A percentile compares a stretch with the other conserved stretches of the same genome.
These are phyloP conservation scores for Malus fusca DNA, from an alignment of 306 rosid species.

Conservation along the genomic window DNA sequence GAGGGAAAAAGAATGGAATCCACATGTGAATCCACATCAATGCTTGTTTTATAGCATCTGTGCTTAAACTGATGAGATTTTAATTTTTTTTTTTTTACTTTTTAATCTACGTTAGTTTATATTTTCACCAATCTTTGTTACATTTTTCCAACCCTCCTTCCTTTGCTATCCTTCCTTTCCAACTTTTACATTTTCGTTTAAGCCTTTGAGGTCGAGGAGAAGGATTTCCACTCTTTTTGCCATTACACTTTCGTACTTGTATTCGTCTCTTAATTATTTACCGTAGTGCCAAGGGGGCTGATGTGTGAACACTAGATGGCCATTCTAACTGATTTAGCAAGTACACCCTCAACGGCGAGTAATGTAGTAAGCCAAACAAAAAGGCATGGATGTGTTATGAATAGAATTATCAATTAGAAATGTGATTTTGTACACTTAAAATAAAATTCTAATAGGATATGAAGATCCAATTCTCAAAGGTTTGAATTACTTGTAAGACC, in stretches of 20 bases:
- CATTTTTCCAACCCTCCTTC: not conserved
- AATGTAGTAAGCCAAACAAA: no score
- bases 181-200: not conserved
- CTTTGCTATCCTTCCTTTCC: not conserved
- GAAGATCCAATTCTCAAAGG: no score
- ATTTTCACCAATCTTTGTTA: not conserved
- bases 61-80: not conserved
- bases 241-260: not conserved
- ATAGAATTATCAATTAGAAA: no score
- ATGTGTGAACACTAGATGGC: no score
- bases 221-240: not conserved
- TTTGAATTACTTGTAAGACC: no score
- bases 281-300: not conserved
- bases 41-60: not conserved
- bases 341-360: no score
- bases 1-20: conserved; percentile 31
- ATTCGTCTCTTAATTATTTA: not conserved
- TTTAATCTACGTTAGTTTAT: not conserved
- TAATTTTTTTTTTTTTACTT: not conserved
- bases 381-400: no score
- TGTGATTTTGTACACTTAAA: no score
- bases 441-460: no score
- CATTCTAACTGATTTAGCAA: no score
- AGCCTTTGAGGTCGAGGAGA: no score
- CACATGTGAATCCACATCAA: conserved; percentile 34